Conservation (phyloP, 148 eudicot species). For the Silene latifolia region DNA sequence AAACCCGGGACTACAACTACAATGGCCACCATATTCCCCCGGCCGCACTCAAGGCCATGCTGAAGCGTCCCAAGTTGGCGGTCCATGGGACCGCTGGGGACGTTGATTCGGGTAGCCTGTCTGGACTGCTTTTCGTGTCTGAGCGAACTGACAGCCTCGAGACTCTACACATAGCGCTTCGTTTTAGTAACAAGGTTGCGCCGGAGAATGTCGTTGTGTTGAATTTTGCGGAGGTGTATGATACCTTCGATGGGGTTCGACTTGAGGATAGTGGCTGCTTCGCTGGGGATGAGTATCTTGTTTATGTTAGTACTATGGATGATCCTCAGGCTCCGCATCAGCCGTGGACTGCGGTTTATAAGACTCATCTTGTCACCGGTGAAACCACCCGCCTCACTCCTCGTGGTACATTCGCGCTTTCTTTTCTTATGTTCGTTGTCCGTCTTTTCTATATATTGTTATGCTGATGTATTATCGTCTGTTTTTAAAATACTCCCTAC, state of each 20-base stretch:
- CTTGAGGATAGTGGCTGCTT: slow-evolving; percentile 11
- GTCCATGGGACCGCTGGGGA: background rate
- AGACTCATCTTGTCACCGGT: slow-evolving; percentile 6
- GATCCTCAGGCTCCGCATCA: slow-evolving; percentile 7
- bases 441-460: too few species aligned
- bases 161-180: slow-evolving; percentile 8
- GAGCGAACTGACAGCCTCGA: slow-evolving; percentile 11
- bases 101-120: background rate
- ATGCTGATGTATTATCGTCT: too few species aligned
- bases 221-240: slow-evolving; percentile 12
- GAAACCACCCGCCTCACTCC: slow-evolving; percentile 12
- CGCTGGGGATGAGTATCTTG: slow-evolving; percentile 5
- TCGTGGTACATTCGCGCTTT: background rate
- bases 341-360: slow-evolving; percentile 19
- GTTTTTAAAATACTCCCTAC: too few species aligned
- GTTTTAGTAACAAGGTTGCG: background rate
- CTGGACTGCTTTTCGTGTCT: slow-evolving; percentile 5
- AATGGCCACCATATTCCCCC: background rate
- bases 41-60: background rate
- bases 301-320: slow-evolving; percentile 9
- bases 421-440: background rate
- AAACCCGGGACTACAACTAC: slow-evolving; percentile 11
- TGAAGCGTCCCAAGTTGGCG: background rate
- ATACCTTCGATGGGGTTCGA: background rate
- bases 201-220: background rate